phyloP scores from a whole-genome alignment of 1,284 basidiomycete species.

The Paramarasmius palmivorus region DNA sequence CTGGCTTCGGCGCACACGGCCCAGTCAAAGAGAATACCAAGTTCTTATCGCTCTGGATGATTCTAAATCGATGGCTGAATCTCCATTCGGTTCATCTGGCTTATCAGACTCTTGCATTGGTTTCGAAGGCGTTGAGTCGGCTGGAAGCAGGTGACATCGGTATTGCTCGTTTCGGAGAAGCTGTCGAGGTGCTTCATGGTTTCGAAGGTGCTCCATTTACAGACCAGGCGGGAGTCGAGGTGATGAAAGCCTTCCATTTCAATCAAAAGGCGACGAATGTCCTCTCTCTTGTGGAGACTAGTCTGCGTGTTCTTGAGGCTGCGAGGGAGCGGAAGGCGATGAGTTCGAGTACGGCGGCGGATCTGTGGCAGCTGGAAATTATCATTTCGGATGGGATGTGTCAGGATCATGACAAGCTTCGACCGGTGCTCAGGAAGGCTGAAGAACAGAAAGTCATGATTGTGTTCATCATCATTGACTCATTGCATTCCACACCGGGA shows the following conservation, averaged over 20 bases:
- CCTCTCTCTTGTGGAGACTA: conserved; percentile 81
- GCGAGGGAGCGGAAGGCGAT: conserved; percentile 69
- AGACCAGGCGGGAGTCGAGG: conserved; percentile 75
- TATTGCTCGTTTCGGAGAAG: conserved; percentile 89
- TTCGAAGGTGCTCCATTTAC: conserved; percentile 82
- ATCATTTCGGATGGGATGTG: conserved; percentile 99
- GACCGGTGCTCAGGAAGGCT: conserved; percentile 82
- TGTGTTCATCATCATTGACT: conserved; percentile 96
- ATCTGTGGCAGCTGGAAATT: conserved; percentile 97
- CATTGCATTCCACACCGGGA: conserved; percentile 55
- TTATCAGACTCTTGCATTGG: conserved; percentile 91
- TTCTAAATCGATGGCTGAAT: conserved; percentile 95
- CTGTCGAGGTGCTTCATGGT: conserved; percentile 86
- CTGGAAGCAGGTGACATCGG: conserved; percentile 95
- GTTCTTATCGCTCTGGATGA: conserved; percentile 95
- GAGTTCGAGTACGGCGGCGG: conserved; percentile 66
- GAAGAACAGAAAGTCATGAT: conserved; percentile 93
- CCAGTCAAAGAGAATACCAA: conserved; percentile 95
- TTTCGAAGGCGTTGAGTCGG: conserved; percentile 87
- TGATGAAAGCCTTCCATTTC: conserved; percentile 88
- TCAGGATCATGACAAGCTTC: conserved; percentile 89
- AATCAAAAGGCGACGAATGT: conserved; percentile 93
- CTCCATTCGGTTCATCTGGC: conserved; percentile 92
- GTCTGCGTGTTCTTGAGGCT: conserved; percentile 74
- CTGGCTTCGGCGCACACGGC: conserved; percentile 94